Evolutionary conservation across 2,329 filamentous ascomycete species (phyloP).

Genomic region (Sarocladium strictum): DNA sequence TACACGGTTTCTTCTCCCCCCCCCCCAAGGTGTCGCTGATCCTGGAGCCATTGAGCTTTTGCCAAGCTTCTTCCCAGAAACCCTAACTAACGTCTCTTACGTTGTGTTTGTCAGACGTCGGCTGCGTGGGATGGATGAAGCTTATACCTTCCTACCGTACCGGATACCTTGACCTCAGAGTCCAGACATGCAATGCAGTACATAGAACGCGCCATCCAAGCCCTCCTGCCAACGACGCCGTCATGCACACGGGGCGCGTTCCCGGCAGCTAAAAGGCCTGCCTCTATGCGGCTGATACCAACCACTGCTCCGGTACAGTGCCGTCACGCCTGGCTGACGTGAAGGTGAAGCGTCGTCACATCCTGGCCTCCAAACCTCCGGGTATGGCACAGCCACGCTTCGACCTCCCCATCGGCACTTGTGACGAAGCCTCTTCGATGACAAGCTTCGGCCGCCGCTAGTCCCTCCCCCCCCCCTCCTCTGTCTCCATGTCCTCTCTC

Average conservation of each 20-base stretch:
- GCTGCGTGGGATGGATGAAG: constrained; percentile 1
- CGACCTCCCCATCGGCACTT: background rate
- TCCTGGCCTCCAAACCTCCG: background rate
- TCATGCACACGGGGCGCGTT: no score
- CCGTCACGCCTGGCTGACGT: no score
- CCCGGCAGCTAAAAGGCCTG: no score
- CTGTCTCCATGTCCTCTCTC: no score
- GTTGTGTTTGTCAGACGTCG: background rate
- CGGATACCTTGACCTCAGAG: no score
- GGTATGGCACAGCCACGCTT: background rate
- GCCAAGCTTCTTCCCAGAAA: background rate
- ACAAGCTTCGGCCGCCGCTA: constrained; percentile 5
- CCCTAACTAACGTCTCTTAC: background rate
- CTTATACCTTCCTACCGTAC: no score
- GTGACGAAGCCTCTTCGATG: background rate
- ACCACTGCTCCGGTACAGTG: no score
- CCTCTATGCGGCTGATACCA: no score
- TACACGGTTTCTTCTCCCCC: background rate
- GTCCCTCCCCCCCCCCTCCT: background rate
- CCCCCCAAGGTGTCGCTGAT: background rate
- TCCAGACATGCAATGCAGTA: no score
- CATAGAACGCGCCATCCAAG: no score
- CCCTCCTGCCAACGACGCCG: no score
- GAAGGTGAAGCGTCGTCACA: no score
- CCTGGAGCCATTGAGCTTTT: background rate